A percentile compares a stretch with the other conserved stretches of the same genome.
phyloP scores from a whole-genome alignment of 768 basidiomycete genomes.

The Phlebiopsis flavidoalba region DNA sequence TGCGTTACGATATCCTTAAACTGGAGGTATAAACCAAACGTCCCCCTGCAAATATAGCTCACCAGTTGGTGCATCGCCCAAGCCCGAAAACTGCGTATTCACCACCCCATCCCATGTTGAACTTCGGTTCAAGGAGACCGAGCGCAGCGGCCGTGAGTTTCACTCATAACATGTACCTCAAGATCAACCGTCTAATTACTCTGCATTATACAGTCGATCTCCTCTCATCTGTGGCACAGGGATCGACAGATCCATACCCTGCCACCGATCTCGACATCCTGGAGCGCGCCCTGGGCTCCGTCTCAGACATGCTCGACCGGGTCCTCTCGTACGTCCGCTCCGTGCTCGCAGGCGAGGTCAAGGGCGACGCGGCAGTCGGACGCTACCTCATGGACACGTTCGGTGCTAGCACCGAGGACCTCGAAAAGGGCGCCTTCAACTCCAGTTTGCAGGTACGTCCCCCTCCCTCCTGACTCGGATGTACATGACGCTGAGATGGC shows the following conservation, averaged over 20 bases:
- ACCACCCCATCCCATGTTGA: constrained; percentile 88
- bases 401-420: constrained; percentile 59
- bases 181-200: background rate
- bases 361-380: constrained; percentile 83
- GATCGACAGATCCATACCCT: constrained; percentile 45
- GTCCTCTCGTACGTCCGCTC: constrained; percentile 81
- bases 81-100: constrained; percentile 94
- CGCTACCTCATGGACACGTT: constrained; percentile 89
- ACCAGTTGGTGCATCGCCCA: constrained; percentile 82
- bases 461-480: background rate
- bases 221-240: constrained; percentile 39
- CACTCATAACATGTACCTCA: background rate
- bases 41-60: constrained; percentile 45
- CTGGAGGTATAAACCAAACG: background rate
- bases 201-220: constrained; percentile 60
- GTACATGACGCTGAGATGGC: constrained; percentile 12
- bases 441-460: constrained; percentile 62
- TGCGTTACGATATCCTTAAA: constrained; percentile 27
- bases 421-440: constrained; percentile 74
- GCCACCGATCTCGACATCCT: constrained; percentile 71
- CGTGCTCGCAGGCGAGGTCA: constrained; percentile 70
- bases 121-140: constrained; percentile 75
- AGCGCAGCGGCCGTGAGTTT: constrained; percentile 78
- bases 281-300: constrained; percentile 63
- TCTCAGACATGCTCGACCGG: constrained; percentile 77